Evolutionary conservation across 345 rosid species (phyloP).

Genomic region (Salix brachista): DNA sequence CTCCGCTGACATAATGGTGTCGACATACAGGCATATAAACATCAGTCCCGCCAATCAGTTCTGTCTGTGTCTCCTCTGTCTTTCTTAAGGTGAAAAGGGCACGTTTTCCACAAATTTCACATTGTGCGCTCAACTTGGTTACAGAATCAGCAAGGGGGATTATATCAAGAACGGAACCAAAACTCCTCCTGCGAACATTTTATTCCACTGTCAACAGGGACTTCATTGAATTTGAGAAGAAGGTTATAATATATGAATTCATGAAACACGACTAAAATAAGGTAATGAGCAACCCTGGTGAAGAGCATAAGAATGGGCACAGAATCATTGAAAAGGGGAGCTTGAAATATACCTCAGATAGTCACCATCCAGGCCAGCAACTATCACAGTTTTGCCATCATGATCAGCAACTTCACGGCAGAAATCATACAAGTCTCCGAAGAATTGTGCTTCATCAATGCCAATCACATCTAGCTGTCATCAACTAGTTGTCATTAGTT

Average conservation of each 20-base stretch:
- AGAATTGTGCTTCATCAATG: slow-evolving; percentile 89
- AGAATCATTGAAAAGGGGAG: background rate
- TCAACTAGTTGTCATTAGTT: slow-evolving; percentile 10
- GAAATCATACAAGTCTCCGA: slow-evolving; percentile 76
- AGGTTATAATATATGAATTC: background rate
- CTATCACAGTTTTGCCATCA: slow-evolving; percentile 71
- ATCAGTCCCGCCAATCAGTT: slow-evolving; percentile 73
- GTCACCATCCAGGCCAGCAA: slow-evolving; percentile 94
- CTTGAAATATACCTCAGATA: slow-evolving; percentile 50
- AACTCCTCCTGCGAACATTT: slow-evolving; percentile 53
- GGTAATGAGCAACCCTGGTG: background rate
- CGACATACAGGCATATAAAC: slow-evolving; percentile 89
- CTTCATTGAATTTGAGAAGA: background rate
- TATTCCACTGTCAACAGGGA: background rate
- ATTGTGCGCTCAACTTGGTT: slow-evolving; percentile 66
- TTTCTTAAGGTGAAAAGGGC: slow-evolving; percentile 78
- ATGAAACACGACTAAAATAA: background rate
- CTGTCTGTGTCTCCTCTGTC: slow-evolving; percentile 61
- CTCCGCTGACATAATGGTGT: slow-evolving; percentile 63
- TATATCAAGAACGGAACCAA: slow-evolving; percentile 73
- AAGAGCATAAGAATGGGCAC: background rate
- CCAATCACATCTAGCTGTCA: slow-evolving; percentile 88
- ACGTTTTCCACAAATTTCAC: slow-evolving; percentile 70
- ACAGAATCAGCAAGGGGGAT: slow-evolving; percentile 82
- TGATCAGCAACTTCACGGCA: slow-evolving; percentile 83